Percentiles rank a stretch among this genome's conserved stretches.
These are phyloP conservation scores for Theobroma grandiflorum DNA, from an alignment of 441 rosid genomes.

Conservation along the genomic window DNA sequence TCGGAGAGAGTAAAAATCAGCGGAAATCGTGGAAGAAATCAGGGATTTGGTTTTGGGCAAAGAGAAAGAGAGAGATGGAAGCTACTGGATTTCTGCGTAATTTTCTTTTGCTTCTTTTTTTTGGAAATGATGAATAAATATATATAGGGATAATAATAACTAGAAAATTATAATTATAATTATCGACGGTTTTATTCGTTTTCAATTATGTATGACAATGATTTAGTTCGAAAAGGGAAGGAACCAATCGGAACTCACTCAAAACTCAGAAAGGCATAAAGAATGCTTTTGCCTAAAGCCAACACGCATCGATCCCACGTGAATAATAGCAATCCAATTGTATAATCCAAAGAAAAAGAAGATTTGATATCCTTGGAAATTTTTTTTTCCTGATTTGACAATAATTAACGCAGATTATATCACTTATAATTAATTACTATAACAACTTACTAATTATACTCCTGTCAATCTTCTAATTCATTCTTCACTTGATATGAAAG, in stretches of 20 bases:
- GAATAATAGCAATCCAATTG: too few species aligned
- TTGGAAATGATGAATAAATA: not conserved
- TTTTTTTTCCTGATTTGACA: too few species aligned
- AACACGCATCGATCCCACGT: not conserved
- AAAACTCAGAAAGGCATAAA: too few species aligned
- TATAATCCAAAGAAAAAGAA: not conserved
- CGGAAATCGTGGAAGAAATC: constrained; percentile 2
- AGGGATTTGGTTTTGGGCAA: not conserved
- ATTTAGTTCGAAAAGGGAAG: not conserved
- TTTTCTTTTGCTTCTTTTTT: not conserved
- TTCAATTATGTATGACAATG: too few species aligned
- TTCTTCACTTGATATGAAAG: too few species aligned
- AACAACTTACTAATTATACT: too few species aligned
- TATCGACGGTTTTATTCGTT: too few species aligned
- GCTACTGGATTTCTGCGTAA: not conserved
- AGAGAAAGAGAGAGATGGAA: constrained; percentile 1
- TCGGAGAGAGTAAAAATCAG: not conserved
- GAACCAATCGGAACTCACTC: not conserved
- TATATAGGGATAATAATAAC: not conserved
- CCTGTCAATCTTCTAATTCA: too few species aligned
- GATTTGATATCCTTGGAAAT: not conserved
- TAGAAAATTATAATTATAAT: too few species aligned
- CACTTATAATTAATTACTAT: too few species aligned
- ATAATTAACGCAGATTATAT: too few species aligned
- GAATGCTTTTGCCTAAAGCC: not conserved